A percentile compares a stretch with the other conserved stretches of the same genome.
These are phyloP conservation scores for Skeletonema potamos DNA, from an alignment of 108 stramenopile species.

Conservation along the genomic window DNA sequence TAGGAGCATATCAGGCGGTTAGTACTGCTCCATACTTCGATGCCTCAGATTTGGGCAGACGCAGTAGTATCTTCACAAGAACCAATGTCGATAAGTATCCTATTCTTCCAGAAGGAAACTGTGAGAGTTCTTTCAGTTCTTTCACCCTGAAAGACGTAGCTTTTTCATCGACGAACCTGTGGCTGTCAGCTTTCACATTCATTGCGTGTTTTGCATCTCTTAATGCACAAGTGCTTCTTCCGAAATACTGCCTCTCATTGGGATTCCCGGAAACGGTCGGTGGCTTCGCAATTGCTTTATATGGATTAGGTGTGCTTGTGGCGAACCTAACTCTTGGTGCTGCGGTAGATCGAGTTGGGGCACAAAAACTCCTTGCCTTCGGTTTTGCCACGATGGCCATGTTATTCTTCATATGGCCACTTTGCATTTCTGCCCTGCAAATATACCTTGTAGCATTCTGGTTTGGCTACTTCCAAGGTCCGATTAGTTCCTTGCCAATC, in stretches of 20 bases:
- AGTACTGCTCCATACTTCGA: neutral
- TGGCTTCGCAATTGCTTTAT: neutral
- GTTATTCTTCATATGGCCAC: constrained; percentile 4
- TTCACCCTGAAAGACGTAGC: constrained; percentile 2
- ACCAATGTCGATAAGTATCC: neutral
- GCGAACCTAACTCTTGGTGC: constrained; percentile 3
- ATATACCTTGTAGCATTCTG: neutral
- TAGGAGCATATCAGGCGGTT: neutral
- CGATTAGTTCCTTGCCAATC: constrained; percentile 9
- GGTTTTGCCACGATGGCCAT: neutral
- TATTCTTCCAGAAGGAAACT: neutral
- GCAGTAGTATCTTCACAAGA: neutral
- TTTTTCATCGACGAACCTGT: neutral
- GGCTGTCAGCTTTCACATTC: constrained; percentile 8
- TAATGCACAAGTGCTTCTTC: constrained; percentile 9
- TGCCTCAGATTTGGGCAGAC: neutral
- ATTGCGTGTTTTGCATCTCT: constrained; percentile 10
- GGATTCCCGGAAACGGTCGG: constrained; percentile 2
- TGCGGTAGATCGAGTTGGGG: constrained; percentile 2
- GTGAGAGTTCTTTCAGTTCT: neutral
- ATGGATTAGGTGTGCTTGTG: neutral
- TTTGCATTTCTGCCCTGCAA: neutral
- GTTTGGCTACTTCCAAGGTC: constrained; percentile 10
- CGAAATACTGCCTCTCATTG: neutral
- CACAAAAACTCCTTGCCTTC: neutral